Evolutionary conservation across 2,329 filamentous ascomycete genomes (phyloP).

Genomic region (Penicillium sp.): DNA sequence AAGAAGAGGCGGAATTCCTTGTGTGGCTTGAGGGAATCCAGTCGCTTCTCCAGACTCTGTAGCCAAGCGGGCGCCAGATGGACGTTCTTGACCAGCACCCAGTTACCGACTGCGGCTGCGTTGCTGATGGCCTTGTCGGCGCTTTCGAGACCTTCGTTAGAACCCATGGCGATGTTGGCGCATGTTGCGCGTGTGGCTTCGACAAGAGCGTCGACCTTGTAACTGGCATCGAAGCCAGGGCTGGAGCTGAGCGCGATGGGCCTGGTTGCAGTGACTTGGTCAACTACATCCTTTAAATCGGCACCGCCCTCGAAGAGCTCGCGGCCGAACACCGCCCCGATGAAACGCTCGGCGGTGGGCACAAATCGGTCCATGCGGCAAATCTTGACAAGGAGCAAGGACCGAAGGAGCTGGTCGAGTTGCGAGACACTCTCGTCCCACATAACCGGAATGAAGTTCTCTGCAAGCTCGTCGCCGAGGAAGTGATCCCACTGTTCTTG

Average conservation of each 20-base stretch:
- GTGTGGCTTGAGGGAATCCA: constrained; percentile 90
- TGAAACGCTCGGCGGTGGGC: constrained; percentile 83
- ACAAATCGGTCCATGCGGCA: constrained; percentile 94
- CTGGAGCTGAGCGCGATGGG: constrained; percentile 89
- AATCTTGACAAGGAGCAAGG: constrained; percentile 83
- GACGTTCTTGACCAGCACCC: constrained; percentile 98
- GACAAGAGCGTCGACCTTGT: constrained; percentile 94
- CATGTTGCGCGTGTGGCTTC: constrained; percentile 73
- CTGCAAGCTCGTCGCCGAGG: constrained; percentile 74
- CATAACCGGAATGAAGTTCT: constrained; percentile 68
- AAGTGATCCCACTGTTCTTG: constrained; percentile 68
- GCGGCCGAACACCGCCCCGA: constrained; percentile 72
- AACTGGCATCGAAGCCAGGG: constrained; percentile 93
- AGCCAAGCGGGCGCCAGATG: constrained; percentile 93
- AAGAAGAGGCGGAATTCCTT: constrained; percentile 88
- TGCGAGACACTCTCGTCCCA: constrained; percentile 59
- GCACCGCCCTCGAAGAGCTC: constrained; percentile 74
- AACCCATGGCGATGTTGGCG: constrained; percentile 98
- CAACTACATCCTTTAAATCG: constrained; percentile 75
- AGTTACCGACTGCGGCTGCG: constrained; percentile 81
- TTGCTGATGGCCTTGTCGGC: constrained; percentile 93
- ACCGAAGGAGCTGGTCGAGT: constrained; percentile 67
- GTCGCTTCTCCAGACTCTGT: constrained; percentile 90
- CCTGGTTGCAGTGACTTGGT: constrained; percentile 70
- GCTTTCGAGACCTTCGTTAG: constrained; percentile 81